Percentiles rank a stretch among this genome's conserved stretches.
Evolutionary conservation across 176 grass and related monocot genomes (phyloP).

Genomic region (Oryza glaberrima): DNA sequence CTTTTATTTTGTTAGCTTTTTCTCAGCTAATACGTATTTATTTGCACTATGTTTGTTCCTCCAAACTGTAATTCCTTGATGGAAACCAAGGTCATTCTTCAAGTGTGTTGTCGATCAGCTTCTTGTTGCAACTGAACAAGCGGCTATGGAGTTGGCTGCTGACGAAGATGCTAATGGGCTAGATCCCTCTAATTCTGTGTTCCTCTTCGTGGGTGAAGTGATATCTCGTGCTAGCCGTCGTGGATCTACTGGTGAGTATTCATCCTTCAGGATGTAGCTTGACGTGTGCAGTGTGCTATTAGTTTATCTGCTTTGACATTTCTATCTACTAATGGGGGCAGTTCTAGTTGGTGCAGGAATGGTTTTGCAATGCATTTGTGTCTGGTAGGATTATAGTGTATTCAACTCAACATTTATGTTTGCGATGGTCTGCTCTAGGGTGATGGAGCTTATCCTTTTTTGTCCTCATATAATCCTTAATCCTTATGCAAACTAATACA

Average conservation of each 20-base stretch:
- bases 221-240: constrained; percentile 89
- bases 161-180: constrained; percentile 46
- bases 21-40: constrained; percentile 18
- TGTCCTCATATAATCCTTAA: not conserved
- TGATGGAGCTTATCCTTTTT: not conserved
- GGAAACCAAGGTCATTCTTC: constrained; percentile 78
- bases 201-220: constrained; percentile 84
- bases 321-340: not conserved
- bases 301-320: constrained; percentile 34
- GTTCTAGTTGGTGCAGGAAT: constrained; percentile 25
- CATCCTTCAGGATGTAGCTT: constrained; percentile 24
- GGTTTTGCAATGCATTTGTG: not conserved
- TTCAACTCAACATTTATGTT: not conserved
- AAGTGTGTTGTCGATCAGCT: constrained; percentile 67
- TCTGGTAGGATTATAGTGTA: constrained; percentile 3
- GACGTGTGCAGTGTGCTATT: constrained; percentile 1
- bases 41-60: not conserved
- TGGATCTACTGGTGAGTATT: constrained; percentile 74
- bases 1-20: not conserved
- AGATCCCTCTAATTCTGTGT: constrained; percentile 40
- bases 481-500: not conserved
- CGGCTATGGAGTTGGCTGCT: constrained; percentile 31
- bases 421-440: not conserved
- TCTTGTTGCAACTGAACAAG: constrained; percentile 73
- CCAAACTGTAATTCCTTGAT: constrained; percentile 55